Evolutionary conservation across 75 land plant species (phyloP), one percentile per base, ranked within the genome.

Genomic region (Picea glauca): DNA sequence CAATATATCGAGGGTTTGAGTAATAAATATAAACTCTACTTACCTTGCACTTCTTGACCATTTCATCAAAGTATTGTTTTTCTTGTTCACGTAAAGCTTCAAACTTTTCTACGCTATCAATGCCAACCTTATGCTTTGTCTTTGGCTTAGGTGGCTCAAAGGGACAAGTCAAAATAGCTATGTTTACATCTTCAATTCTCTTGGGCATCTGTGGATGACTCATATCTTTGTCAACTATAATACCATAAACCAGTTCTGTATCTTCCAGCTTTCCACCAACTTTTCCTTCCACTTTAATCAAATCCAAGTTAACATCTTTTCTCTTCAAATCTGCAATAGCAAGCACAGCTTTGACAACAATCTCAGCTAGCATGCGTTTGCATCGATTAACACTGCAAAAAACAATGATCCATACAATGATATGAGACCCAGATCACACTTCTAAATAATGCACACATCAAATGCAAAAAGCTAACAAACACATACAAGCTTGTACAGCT

Each of bases 41-140:
- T 59, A 96, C 99, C 98, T 94, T 97, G 91, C 99, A 97, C 73
- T 90, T 82, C 68, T 97, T 87, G 76, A 97, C 99, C 99, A 97
- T 97, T 31, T 97, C 98, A 89, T 97, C 98, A 78, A 97, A 26
- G 26, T 26, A 26, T 26, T 26, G 26, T 0, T 26, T 26, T 26
- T 26, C 26, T 26, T 26, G 0, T 26, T 26, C 26, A 26, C 26
- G 26, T 26, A 26, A 26, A 26, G 26, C 26, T 26, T 26, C 26
- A 26, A 26, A 26, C 26, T 26, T 26, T 26, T 26, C 26, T 26
- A 26, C 26, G 26, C 26, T 26, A 26, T 26, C 26, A 26, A 26
- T 26, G 26, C 0, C 26, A 26, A 26, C 26, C 26, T 26, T 26
- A 26, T 26, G 26, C 26, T 26, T 26, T 26, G 26, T 26, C 26